Evolutionary conservation across 495 filamentous ascomycete species (phyloP).

Genomic region (Lophiostoma macrostomum): DNA sequence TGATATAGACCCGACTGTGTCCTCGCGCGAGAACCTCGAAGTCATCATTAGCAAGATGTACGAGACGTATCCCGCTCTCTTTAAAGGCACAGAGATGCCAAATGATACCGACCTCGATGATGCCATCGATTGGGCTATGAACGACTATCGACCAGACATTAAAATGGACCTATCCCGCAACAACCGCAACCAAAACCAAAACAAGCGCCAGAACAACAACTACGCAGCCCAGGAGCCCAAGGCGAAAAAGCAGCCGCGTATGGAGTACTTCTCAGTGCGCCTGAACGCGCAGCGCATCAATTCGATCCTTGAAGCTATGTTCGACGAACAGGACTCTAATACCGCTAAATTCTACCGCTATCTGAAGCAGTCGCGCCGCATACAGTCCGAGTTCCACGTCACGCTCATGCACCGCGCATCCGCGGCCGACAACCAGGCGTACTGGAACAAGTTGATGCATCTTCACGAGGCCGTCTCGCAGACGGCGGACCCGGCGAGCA

Average conservation of each 20-base stretch:
- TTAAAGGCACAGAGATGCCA: conserved; percentile 64
- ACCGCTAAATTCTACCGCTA: conserved; percentile 67
- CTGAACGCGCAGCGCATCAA: conserved; percentile 58
- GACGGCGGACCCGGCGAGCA: background rate
- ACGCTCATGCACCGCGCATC: conserved; percentile 81
- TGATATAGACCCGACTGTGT: conserved; percentile 71
- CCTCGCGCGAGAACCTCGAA: conserved; percentile 84
- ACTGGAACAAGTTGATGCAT: conserved; percentile 67
- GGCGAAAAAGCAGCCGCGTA: conserved; percentile 47
- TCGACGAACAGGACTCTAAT: conserved; percentile 50
- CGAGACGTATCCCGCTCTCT: conserved; percentile 67
- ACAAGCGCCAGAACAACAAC: conserved; percentile 7
- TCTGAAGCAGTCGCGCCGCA: conserved; percentile 65
- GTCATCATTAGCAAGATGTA: conserved; percentile 68
- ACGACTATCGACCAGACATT: conserved; percentile 73
- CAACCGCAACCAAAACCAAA: conserved; percentile 40
- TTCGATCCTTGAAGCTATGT: conserved; percentile 63
- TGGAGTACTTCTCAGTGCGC: conserved; percentile 82
- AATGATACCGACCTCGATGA: conserved; percentile 69
- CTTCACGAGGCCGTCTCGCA: conserved; percentile 31
- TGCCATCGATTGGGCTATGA: conserved; percentile 72
- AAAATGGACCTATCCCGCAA: conserved; percentile 63
- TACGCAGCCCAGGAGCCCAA: conserved; percentile 2
- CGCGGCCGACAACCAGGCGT: conserved; percentile 53
- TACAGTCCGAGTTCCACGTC: conserved; percentile 88